Percentiles rank a stretch among this genome's conserved stretches.
Evolutionary conservation across 2,329 filamentous ascomycete species (phyloP).

Genomic region (Metarhizium brunneum): DNA sequence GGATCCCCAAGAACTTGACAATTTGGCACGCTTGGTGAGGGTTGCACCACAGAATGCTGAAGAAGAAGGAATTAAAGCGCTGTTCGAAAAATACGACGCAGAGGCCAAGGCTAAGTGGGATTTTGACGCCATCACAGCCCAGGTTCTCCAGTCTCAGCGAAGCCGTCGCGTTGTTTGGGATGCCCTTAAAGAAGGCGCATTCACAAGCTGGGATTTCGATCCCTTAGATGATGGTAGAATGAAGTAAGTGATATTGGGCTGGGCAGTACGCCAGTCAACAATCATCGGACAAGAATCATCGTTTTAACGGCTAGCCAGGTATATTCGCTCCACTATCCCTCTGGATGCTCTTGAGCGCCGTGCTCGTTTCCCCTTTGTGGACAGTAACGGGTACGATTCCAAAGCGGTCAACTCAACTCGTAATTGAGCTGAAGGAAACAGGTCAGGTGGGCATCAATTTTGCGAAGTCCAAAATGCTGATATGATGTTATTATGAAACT

Average conservation of each 20-base stretch:
- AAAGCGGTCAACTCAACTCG: conserved; percentile 28
- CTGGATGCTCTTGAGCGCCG: conserved; percentile 72
- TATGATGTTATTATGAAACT: neutral
- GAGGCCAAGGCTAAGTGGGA: conserved; percentile 75
- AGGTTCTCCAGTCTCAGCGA: conserved; percentile 70
- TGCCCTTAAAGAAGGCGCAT: conserved; percentile 65
- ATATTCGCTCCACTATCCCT: conserved; percentile 76
- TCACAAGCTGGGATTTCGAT: conserved; percentile 80
- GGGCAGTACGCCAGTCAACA: neutral
- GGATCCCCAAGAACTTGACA: conserved; percentile 70
- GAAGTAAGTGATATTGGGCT: conserved; percentile 38
- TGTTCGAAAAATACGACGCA: conserved; percentile 57
- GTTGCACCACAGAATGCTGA: conserved; percentile 27
- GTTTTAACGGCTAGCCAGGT: conserved; percentile 39
- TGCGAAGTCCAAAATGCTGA: neutral
- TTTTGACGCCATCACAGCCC: conserved; percentile 63
- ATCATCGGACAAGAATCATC: neutral
- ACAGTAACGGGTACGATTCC: conserved; percentile 41
- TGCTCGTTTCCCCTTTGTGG: conserved; percentile 61
- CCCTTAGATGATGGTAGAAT: conserved; percentile 59
- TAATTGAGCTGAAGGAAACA: conserved; percentile 5
- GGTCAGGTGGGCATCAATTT: neutral
- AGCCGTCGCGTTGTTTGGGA: conserved; percentile 70
- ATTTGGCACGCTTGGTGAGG: conserved; percentile 49
- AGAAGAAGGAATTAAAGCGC: conserved; percentile 35